Evolutionary conservation across 108 stramenopile species (phyloP).

Genomic region (Heterococcus sp.): DNA sequence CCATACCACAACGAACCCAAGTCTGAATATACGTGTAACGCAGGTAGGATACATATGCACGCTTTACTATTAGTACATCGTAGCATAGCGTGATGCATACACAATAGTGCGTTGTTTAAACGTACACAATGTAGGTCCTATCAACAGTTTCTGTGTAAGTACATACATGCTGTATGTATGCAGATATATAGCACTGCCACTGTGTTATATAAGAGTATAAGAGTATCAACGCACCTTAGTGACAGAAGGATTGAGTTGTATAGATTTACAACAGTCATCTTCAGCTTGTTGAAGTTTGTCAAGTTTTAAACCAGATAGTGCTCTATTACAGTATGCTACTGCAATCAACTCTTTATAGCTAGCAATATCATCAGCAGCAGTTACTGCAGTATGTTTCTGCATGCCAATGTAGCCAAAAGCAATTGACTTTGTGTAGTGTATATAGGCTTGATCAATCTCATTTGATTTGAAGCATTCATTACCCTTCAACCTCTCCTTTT

Average conservation of each 20-base stretch:
- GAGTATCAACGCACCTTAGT: no score
- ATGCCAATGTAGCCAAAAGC: background rate
- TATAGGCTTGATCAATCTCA: conserved; percentile 53
- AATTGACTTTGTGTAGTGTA: conserved; percentile 51
- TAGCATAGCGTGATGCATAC: background rate
- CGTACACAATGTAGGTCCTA: background rate
- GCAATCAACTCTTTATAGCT: background rate
- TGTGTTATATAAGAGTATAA: no score
- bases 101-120: background rate
- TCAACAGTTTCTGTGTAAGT: no score
- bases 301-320: background rate
- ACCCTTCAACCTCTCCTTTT: conserved; percentile 51
- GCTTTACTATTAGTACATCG: background rate
- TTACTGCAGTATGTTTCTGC: no score
- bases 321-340: background rate
- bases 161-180: no score
- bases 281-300: background rate
- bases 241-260: background rate
- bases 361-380: no score
- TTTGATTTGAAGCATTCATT: conserved; percentile 60
- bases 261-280: background rate
- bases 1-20: background rate
- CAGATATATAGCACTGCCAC: no score
- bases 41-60: background rate
- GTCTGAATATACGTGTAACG: background rate